Conservation (phyloP, 2,329 filamentous ascomycete species). For the Tolypocladium cylindrosporum region DNA sequence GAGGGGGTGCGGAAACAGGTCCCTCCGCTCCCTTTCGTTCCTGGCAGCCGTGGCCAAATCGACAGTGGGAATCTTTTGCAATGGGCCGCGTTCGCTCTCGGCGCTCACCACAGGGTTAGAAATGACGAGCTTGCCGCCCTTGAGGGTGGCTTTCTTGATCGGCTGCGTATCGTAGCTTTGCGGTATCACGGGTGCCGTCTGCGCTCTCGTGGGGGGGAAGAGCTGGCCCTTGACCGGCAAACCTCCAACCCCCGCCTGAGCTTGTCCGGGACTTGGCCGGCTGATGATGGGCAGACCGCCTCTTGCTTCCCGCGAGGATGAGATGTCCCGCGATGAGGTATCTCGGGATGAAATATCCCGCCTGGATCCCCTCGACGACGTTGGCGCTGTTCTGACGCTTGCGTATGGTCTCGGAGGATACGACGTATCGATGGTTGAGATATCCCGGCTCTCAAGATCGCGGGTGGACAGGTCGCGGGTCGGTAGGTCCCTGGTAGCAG, state of each 20-base stretch:
- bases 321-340: background rate
- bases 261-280: slow-evolving; percentile 24
- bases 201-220: slow-evolving; percentile 29
- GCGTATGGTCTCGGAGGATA: background rate
- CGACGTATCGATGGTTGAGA: background rate
- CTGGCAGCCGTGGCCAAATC: slow-evolving; percentile 38
- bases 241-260: slow-evolving; percentile 25
- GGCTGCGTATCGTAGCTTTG: slow-evolving; percentile 6
- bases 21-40: slow-evolving; percentile 34
- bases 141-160: slow-evolving; percentile 15
- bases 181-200: slow-evolving; percentile 12
- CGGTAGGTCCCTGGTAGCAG: background rate
- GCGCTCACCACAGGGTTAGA: slow-evolving; percentile 36
- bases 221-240: slow-evolving; percentile 28
- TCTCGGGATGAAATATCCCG: background rate
- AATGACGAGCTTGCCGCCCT: slow-evolving; percentile 33
- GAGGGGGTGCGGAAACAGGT: slow-evolving; percentile 13
- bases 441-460: background rate
- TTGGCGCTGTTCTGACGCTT: background rate
- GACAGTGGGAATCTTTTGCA: slow-evolving; percentile 36
- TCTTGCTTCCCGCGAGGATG: slow-evolving; percentile 6
- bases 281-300: slow-evolving; percentile 26
- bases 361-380: background rate
- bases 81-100: slow-evolving; percentile 24
- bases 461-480: background rate